Evolutionary conservation across 129 eudicot species (phyloP).

Genomic region (Lonicera japonica): DNA sequence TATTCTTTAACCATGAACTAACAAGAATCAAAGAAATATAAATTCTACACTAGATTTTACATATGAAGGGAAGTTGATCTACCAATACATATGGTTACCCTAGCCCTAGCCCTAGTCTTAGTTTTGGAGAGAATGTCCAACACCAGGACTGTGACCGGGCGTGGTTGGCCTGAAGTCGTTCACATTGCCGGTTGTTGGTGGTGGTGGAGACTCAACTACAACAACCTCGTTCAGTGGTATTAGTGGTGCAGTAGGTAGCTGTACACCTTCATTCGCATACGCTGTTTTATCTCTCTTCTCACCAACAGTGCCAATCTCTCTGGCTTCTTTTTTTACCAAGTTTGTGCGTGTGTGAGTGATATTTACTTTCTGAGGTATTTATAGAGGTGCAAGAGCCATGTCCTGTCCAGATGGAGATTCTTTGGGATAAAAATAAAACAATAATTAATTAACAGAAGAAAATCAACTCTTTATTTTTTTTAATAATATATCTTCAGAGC

Average conservation of each 20-base stretch:
- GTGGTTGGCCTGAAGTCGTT: slow-evolving; percentile 22
- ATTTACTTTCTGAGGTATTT: slow-evolving; percentile 27
- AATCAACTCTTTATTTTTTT: no score
- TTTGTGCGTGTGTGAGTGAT: slow-evolving; percentile 11
- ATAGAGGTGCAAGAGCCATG: slow-evolving; percentile 30
- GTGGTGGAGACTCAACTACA: not conserved
- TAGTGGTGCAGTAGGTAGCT: slow-evolving; percentile 21
- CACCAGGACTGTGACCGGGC: slow-evolving; percentile 42
- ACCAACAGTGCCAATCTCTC: not conserved
- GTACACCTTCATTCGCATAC: slow-evolving; percentile 22
- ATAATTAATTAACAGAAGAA: no score
- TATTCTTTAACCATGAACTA: no score
- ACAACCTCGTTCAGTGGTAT: slow-evolving; percentile 16
- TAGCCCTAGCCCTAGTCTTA: no score
- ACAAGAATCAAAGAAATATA: no score
- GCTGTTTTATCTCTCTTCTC: slow-evolving; percentile 4
- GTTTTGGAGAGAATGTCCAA: slow-evolving; percentile 30
- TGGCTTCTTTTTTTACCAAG: slow-evolving; percentile 7
- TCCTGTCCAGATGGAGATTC: not conserved
- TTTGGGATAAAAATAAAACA: not conserved
- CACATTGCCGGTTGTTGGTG: not conserved
- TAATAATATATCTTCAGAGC: no score
- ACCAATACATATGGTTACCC: no score
- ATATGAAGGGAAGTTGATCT: no score
- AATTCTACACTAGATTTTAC: no score